Evolutionary conservation across 148 eudicot genomes (phyloP).

Genomic region (Vaccinium darrowii): DNA sequence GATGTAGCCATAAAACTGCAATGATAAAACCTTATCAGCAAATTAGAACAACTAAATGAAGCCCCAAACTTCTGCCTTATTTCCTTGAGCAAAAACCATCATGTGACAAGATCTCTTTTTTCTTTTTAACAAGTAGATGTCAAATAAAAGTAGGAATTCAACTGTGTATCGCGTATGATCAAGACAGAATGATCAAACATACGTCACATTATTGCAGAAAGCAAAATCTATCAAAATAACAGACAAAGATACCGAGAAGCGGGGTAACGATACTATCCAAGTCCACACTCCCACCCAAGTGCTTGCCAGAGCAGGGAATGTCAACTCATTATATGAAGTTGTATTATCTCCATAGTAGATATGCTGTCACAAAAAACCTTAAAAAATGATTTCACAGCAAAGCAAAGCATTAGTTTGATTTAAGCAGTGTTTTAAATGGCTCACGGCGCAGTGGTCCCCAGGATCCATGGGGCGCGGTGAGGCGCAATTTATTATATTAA

Average conservation of each 20-base stretch:
- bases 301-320: not conserved
- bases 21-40: slow-evolving; percentile 14
- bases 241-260: not conserved
- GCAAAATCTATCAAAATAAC: not conserved
- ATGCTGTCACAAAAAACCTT: not conserved
- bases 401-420: not conserved
- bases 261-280: not conserved
- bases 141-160: not conserved
- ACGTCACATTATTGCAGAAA: not conserved
- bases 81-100: not conserved
- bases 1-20: slow-evolving; percentile 83
- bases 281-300: not conserved
- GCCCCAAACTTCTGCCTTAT: not conserved
- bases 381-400: not conserved
- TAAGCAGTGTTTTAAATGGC: too few species aligned
- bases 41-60: not conserved
- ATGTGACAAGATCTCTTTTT: not conserved
- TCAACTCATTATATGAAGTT: not conserved
- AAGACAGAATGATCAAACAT: not conserved
- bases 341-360: not conserved
- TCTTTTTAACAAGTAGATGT: not conserved
- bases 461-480: too few species aligned
- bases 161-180: not conserved
- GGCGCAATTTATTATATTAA: too few species aligned
- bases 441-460: too few species aligned